Conservation (phyloP, 768 basidiomycete species). For the Rhizopogon salebrosus region DNA sequence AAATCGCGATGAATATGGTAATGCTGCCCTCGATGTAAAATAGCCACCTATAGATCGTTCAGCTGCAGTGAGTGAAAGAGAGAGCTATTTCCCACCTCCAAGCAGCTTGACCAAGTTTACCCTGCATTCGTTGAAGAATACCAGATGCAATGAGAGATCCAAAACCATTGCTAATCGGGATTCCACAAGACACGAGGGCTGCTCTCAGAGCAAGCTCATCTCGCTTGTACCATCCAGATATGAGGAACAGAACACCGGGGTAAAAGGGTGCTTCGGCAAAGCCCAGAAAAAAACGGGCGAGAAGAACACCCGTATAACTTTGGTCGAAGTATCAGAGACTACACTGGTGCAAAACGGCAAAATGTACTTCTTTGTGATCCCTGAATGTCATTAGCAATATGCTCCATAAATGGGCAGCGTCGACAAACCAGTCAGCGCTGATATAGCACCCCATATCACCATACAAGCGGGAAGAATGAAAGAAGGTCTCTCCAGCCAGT, state of each 20-base stretch:
- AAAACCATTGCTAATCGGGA: constrained; percentile 45
- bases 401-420: background rate
- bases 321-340: background rate
- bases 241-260: constrained; percentile 25
- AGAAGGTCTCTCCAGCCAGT: constrained; percentile 24
- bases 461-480: constrained; percentile 20
- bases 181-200: constrained; percentile 38
- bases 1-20: constrained; percentile 42
- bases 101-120: constrained; percentile 37
- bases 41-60: constrained; percentile 43
- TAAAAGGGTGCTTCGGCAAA: constrained; percentile 28
- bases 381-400: background rate
- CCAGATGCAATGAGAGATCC: constrained; percentile 40
- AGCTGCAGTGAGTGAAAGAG: background rate
- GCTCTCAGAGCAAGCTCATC: constrained; percentile 35
- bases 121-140: constrained; percentile 41
- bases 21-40: constrained; percentile 59
- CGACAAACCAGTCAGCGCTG: constrained; percentile 29
- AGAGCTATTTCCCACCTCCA: constrained; percentile 33
- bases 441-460: constrained; percentile 32
- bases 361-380: background rate
- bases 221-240: constrained; percentile 34
- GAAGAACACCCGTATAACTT: constrained; percentile 19
- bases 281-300: constrained; percentile 37
- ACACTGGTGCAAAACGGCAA: background rate